Evolutionary conservation across 352 stramenopile genomes (phyloP).

Genomic region (Pythium pyrilobum): DNA sequence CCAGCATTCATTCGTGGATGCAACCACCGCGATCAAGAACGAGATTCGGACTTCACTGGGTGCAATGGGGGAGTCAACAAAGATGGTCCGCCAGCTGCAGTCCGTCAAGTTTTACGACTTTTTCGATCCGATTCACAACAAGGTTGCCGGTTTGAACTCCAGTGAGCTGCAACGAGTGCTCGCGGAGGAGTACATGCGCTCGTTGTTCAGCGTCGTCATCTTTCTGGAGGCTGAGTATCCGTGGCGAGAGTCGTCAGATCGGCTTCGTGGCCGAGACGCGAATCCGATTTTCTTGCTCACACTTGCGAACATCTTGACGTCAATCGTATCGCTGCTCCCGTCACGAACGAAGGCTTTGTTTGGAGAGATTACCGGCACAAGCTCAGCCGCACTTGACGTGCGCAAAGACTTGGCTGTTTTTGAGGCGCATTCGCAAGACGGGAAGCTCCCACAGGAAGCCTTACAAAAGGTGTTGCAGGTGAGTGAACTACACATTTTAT

Average conservation of each 20-base stretch:
- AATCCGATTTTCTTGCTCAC: constrained; percentile 36
- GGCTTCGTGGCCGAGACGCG: neutral
- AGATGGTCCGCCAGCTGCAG: constrained; percentile 27
- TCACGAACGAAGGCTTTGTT: constrained; percentile 44
- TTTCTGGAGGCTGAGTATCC: constrained; percentile 75
- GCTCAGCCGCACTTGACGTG: neutral
- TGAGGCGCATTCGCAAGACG: neutral
- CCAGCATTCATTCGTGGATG: constrained; percentile 69
- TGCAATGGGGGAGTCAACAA: constrained; percentile 15
- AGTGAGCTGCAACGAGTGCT: constrained; percentile 75
- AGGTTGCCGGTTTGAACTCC: constrained; percentile 49
- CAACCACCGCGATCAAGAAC: constrained; percentile 60
- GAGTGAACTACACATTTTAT: too few relatives aligned
- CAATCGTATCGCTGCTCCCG: constrained; percentile 51
- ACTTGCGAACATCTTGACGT: constrained; percentile 66
- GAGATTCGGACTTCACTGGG: constrained; percentile 44
- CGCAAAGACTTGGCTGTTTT: constrained; percentile 1
- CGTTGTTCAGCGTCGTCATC: constrained; percentile 58
- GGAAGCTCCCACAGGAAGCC: neutral
- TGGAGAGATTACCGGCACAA: constrained; percentile 8
- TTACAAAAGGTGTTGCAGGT: constrained; percentile 32
- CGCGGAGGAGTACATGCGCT: constrained; percentile 69
- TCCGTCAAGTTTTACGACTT: constrained; percentile 71
- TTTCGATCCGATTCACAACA: constrained; percentile 71
- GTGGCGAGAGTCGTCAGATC: neutral